phyloP scores from a whole-genome alignment of 1,139 yeast genomes.

The Yamadazyma friedrichii region DNA sequence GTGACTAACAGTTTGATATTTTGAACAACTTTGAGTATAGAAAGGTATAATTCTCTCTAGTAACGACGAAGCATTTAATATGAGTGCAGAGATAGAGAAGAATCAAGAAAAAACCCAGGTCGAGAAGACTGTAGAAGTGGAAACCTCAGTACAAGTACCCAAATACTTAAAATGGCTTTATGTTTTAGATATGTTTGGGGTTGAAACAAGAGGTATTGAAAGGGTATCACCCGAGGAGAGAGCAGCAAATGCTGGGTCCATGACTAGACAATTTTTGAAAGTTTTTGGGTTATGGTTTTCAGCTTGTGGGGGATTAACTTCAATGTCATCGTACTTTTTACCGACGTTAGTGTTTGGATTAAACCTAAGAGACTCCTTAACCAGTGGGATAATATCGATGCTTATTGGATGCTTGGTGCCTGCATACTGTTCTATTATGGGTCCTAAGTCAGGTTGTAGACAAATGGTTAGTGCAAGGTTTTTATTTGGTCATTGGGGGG shows the following conservation, averaged over 20 bases:
- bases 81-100: background rate
- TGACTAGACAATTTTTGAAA: constrained; percentile 48
- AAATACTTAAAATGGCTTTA: constrained; percentile 9
- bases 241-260: constrained; percentile 26
- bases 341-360: constrained; percentile 32
- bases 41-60: too few species aligned
- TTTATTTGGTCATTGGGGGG: constrained; percentile 41
- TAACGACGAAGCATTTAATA: too few species aligned
- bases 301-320: constrained; percentile 40
- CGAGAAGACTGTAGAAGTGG: background rate
- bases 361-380: constrained; percentile 27
- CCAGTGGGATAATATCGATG: constrained; percentile 31
- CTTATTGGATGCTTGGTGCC: constrained; percentile 38
- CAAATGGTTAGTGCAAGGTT: constrained; percentile 42
- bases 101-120: background rate
- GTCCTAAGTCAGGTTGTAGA: constrained; percentile 41
- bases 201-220: constrained; percentile 81
- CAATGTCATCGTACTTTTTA: constrained; percentile 39
- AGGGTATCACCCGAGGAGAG: constrained; percentile 72
- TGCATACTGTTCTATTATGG: constrained; percentile 41
- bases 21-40: too few species aligned
- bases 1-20: background rate
- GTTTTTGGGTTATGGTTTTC: constrained; percentile 57
- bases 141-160: background rate
- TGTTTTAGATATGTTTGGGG: constrained; percentile 47